Conservation (phyloP, 208 protist genomes). For the Herpetomonas tarakana region DNA sequence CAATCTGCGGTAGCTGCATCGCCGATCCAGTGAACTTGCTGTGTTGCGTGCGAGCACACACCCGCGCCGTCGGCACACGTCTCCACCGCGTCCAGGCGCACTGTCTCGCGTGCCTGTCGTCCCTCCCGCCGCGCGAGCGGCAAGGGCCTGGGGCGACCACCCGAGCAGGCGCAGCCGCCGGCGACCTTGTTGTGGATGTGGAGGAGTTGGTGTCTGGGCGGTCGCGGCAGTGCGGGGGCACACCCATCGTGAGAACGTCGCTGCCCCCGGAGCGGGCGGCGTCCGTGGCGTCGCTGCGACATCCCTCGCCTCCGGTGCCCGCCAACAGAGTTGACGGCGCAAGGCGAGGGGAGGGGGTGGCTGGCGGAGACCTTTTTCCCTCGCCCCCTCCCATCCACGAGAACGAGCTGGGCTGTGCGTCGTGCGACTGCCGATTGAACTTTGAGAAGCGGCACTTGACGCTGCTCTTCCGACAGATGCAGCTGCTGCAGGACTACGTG, state of each 20-base stretch:
- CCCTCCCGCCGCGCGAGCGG: too few relatives aligned
- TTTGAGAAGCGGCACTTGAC: slow-evolving; percentile 65
- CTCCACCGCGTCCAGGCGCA: slow-evolving; percentile 16
- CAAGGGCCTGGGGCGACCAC: too few relatives aligned
- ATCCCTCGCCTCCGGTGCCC: too few relatives aligned
- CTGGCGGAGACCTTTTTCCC: not conserved
- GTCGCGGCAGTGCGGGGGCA: not conserved
- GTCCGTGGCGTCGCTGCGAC: slow-evolving; percentile 7
- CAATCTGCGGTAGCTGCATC: slow-evolving; percentile 45
- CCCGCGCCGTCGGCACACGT: slow-evolving; percentile 12
- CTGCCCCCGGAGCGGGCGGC: slow-evolving; percentile 3
- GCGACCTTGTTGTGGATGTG: slow-evolving; percentile 18
- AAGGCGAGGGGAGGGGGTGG: not conserved
- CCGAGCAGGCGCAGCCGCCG: slow-evolving; percentile 19
- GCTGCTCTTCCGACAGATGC: slow-evolving; percentile 42
- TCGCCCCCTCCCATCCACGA: not conserved
- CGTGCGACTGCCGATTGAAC: slow-evolving; percentile 59
- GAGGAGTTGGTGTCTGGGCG: slow-evolving; percentile 30
- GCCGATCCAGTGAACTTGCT: slow-evolving; percentile 21
- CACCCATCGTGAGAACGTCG: too few relatives aligned
- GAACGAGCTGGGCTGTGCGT: slow-evolving; percentile 37
- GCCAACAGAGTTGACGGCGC: too few relatives aligned
- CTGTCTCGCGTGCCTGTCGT: slow-evolving; percentile 38
- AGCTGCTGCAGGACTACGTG: slow-evolving; percentile 37
- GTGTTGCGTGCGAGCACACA: slow-evolving; percentile 20